Base-by-base conservation (phyloP, 495 filamentous ascomycete genomes). In the Podospora comata region DNA sequence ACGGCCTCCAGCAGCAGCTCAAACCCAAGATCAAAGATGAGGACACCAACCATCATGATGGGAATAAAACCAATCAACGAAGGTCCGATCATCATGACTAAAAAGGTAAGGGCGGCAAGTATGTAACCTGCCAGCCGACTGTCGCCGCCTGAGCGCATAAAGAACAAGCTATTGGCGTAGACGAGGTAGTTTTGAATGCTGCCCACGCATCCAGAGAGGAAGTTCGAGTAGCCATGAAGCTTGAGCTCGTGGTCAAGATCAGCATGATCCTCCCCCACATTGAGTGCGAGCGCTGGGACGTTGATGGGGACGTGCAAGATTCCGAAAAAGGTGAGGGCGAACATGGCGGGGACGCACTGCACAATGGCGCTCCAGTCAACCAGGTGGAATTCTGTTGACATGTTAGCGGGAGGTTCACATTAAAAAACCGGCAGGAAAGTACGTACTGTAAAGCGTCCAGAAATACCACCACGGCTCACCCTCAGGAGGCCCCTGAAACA, bases 111-210 rank as follows among this genome's bases (percentile, higher is more conserved):
- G 48, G 84, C 80, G 15, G 95, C 96, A 56, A 99, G 85, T 82
- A 94, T 84, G n/a, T 95, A 73, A 11, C 95, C 95, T 19, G 92
- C 95, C 26, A 96, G 75, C 58, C 95, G 89, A 69, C 89, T 95
- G 72, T 93, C 85, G 16, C 93, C 95, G 26, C 95, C 95, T 60
- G 91, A 95, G 16, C 89, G 86, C 72, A 97, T 96, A 78, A 99
- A 97, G 26, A 99, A 83, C n/a, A 94, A 84, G 73, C 92, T 96
- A 71, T 99, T 99, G 60, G 93, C 93, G 72, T 97, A 99, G 13
- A 98, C 95, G 19, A 98, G 85, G 73, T 99, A 99, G 76, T 99
- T 99, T 75, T 98, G 95, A 63, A 99, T 94, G 75, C 93, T 97
- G 20, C 95, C 95, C 5, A 83, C 81, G 64, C 88, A 83, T 5